Percentiles rank a stretch among this genome's conserved stretches.
These are phyloP conservation scores for Talaromyces funiculosus DNA, from an alignment of 2,329 filamentous ascomycete genomes.

Conservation along the genomic window DNA sequence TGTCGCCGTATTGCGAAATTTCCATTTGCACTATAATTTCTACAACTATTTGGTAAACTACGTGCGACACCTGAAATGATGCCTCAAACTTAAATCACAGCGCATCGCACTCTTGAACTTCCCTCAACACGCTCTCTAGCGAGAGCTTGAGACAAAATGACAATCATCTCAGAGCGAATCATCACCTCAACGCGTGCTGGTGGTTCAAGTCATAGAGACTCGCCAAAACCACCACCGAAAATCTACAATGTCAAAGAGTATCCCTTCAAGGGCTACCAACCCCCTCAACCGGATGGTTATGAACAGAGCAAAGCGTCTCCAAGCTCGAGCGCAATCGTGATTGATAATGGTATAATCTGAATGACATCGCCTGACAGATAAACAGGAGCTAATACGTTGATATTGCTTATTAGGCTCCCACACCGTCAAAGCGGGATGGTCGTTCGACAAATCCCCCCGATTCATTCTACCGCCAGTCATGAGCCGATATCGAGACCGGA, in stretches of 20 bases:
- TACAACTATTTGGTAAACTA: neutral
- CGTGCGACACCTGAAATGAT: neutral
- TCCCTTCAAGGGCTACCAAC: slow-evolving; percentile 56
- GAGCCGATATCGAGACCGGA: slow-evolving; percentile 92
- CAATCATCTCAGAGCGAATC: slow-evolving; percentile 37
- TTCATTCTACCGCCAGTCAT: slow-evolving; percentile 81
- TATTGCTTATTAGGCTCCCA: slow-evolving; percentile 62
- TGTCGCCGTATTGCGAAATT: neutral
- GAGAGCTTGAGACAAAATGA: slow-evolving; percentile 30
- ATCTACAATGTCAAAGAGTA: slow-evolving; percentile 53
- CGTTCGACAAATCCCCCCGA: slow-evolving; percentile 77
- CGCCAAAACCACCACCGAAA: slow-evolving; percentile 49
- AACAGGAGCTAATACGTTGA: slow-evolving; percentile 13
- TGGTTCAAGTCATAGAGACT: slow-evolving; percentile 33
- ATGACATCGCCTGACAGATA: too few relatives aligned
- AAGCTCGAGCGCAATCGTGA: slow-evolving; percentile 74
- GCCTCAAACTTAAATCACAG: neutral
- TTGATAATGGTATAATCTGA: slow-evolving; percentile 75
- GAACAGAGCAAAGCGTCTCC: slow-evolving; percentile 57
- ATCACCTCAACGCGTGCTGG: slow-evolving; percentile 33
- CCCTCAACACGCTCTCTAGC: neutral
- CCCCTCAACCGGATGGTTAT: slow-evolving; percentile 62
- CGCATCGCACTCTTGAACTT: neutral
- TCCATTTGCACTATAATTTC: neutral
- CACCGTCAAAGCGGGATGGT: slow-evolving; percentile 88